These are phyloP conservation scores for Pleurostoma richardsiae DNA, from an alignment of 2,329 filamentous ascomycete species.

Conservation along the genomic window DNA sequence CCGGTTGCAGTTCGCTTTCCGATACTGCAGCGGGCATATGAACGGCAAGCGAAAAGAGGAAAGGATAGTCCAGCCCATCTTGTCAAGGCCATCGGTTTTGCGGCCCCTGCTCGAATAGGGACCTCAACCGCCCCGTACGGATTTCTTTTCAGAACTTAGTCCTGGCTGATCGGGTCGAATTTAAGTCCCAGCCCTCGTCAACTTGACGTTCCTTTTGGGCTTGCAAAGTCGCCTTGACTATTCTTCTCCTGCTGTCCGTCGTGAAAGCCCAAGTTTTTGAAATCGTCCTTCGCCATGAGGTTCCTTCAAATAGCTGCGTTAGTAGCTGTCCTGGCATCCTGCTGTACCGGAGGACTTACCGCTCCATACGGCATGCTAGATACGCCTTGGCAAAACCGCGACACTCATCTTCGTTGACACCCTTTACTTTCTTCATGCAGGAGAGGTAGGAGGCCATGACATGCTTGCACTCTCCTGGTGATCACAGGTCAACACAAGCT, in stretches of 20 bases:
- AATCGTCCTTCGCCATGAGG: slow-evolving; percentile 92
- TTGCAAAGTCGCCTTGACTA: slow-evolving; percentile 13
- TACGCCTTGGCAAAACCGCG: slow-evolving; percentile 84
- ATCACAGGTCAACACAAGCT: neutral
- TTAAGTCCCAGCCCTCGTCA: neutral
- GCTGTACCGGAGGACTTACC: slow-evolving; percentile 48
- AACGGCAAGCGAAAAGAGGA: too few species aligned
- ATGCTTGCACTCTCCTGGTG: slow-evolving; percentile 76
- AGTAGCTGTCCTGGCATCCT: slow-evolving; percentile 1
- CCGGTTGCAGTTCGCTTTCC: too few species aligned
- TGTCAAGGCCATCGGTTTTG: too few species aligned
- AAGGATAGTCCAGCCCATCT: too few species aligned
- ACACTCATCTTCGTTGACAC: slow-evolving; percentile 83
- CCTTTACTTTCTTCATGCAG: slow-evolving; percentile 80
- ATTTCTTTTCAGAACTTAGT: neutral
- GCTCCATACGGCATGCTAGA: slow-evolving; percentile 88
- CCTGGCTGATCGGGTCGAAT: neutral
- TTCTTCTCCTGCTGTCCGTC: slow-evolving; percentile 27
- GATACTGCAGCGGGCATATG: too few species aligned
- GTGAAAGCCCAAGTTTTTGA: slow-evolving; percentile 84
- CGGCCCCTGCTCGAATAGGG: too few species aligned
- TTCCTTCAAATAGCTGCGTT: slow-evolving; percentile 52
- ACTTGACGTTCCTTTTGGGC: slow-evolving; percentile 26
- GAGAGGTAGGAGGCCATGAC: slow-evolving; percentile 81
- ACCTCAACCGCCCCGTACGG: too few species aligned